These are phyloP conservation scores for Claviceps sp. DNA, from an alignment of 2,329 filamentous ascomycete species.

Conservation along the genomic window DNA sequence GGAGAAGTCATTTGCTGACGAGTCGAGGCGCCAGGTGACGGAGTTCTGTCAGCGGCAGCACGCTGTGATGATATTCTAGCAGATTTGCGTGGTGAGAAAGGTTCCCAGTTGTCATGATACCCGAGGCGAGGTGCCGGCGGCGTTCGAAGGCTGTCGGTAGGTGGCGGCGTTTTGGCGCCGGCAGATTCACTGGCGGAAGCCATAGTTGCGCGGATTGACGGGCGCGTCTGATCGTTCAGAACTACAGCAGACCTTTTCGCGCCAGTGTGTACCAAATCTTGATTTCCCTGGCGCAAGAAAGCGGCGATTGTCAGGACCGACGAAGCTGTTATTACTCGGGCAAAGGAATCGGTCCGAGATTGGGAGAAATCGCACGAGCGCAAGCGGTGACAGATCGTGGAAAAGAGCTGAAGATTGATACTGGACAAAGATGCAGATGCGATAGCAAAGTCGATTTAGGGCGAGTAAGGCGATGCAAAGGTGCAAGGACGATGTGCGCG, in stretches of 20 bases:
- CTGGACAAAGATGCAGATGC: conserved; percentile 3
- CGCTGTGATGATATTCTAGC: conserved; percentile 48
- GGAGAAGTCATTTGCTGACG: conserved; percentile 20
- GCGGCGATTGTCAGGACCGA: conserved; percentile 6
- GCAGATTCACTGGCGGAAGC: conserved; percentile 9
- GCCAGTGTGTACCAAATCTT: not conserved
- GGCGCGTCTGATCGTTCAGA: not conserved
- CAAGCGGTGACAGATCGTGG: not conserved
- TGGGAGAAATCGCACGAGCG: not conserved
- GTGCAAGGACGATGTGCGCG: not conserved
- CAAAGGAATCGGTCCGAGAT: conserved; percentile 2
- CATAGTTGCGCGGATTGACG: conserved; percentile 13
- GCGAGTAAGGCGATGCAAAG: not conserved
- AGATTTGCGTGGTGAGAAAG: conserved; percentile 59
- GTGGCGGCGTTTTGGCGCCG: conserved; percentile 40
- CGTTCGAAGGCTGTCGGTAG: conserved; percentile 44
- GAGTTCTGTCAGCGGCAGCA: conserved; percentile 35
- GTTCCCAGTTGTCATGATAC: conserved; percentile 55
- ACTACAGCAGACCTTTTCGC: conserved; percentile 5
- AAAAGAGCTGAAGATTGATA: not conserved
- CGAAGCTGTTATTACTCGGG: conserved; percentile 7
- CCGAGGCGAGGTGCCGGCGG: conserved; percentile 58
- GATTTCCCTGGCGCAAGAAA: not conserved
- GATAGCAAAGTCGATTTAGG: not conserved
- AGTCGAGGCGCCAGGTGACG: conserved; percentile 33